Evolutionary conservation across 1,284 basidiomycete genomes (phyloP).

Genomic region (Apiotrichum laibachii): DNA sequence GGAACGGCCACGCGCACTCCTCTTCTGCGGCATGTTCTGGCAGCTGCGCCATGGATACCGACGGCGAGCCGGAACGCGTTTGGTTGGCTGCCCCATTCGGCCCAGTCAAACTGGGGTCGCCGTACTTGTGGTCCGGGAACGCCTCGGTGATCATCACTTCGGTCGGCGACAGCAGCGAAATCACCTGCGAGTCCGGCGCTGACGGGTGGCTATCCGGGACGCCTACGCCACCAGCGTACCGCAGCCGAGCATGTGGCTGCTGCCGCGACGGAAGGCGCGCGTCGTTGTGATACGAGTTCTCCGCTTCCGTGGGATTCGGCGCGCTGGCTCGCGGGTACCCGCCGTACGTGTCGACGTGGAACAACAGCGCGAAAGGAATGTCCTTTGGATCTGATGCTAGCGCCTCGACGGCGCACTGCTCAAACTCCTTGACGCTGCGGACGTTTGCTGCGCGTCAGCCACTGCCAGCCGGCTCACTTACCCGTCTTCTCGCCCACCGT

Average conservation of each 20-base stretch:
- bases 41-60: neutral
- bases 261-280: neutral
- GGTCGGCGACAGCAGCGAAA: neutral
- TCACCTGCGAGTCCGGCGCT: conserved; percentile 18
- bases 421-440: conserved; percentile 40
- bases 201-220: conserved; percentile 42
- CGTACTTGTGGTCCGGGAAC: conserved; percentile 1
- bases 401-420: conserved; percentile 40
- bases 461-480: neutral
- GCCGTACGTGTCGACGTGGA: neutral
- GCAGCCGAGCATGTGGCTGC: neutral
- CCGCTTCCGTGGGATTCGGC: too few species aligned
- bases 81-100: neutral
- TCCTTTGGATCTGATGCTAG: conserved; percentile 33
- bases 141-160: conserved; percentile 14
- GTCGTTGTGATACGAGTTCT: too few species aligned
- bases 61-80: neutral
- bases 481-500: neutral
- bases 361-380: conserved; percentile 45
- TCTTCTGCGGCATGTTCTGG: neutral
- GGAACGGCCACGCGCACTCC: conserved; percentile 38
- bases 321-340: too few species aligned
- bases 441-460: conserved; percentile 25
- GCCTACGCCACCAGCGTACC: conserved; percentile 36
- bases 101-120: too few species aligned